Evolutionary conservation across 768 basidiomycete species (phyloP).

Genomic region (Trichaptum fuscoviolaceum): DNA sequence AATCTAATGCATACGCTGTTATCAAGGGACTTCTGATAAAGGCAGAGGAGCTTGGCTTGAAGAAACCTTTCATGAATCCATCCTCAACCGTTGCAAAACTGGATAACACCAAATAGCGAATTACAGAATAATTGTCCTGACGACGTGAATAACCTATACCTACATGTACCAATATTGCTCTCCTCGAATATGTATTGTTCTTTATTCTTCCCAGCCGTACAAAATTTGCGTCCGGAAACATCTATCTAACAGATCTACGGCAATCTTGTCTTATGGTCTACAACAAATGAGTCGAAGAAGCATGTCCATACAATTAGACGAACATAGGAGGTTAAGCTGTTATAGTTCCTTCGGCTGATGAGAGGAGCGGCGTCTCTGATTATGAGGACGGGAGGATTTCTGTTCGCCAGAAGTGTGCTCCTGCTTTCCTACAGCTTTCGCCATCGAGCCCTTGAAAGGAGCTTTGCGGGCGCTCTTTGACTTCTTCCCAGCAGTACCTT

Average conservation of each 20-base stretch:
- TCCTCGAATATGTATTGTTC: not conserved
- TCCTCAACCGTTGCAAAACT: not conserved
- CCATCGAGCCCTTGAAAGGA: not conserved
- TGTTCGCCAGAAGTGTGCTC: not conserved
- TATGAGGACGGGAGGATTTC: not conserved
- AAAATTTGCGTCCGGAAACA: too few species aligned
- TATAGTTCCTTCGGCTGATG: not conserved
- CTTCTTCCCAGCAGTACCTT: not conserved
- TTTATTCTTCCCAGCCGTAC: not conserved
- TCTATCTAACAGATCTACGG: too few species aligned
- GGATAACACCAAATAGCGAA: not conserved
- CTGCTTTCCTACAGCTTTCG: not conserved
- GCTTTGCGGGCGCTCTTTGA: not conserved
- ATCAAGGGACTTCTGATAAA: conserved; percentile 31
- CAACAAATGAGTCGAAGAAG: too few species aligned
- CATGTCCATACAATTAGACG: too few species aligned
- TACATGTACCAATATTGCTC: not conserved
- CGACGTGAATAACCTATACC: too few species aligned
- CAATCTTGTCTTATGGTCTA: too few species aligned
- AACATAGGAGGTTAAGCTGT: not conserved
- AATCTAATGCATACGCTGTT: not conserved
- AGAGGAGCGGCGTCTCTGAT: not conserved
- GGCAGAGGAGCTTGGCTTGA: conserved; percentile 25
- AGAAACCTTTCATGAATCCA: not conserved
- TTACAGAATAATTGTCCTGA: not conserved